A percentile compares a stretch with the other conserved stretches of the same genome.
These are phyloP conservation scores for Lathyrus oleraceus DNA, from an alignment of 306 rosid genomes.

Conservation along the genomic window DNA sequence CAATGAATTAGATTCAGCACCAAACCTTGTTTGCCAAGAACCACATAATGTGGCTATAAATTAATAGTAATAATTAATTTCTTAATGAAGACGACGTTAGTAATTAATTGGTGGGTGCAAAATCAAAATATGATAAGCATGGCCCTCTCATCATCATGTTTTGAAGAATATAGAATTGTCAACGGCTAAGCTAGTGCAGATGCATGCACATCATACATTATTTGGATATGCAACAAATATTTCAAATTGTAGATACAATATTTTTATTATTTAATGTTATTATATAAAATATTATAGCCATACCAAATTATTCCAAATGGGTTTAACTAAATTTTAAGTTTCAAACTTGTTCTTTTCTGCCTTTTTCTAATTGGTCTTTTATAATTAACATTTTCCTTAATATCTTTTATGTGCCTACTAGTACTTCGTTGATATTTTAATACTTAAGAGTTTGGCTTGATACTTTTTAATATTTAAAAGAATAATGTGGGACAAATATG, in stretches of 20 bases:
- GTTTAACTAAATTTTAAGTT: no score
- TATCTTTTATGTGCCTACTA: no score
- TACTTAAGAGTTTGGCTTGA: no score
- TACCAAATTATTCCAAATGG: not conserved
- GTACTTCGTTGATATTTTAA: no score
- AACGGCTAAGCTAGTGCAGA: conserved; percentile 37
- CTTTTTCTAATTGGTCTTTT: no score
- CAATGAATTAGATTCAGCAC: conserved; percentile 46
- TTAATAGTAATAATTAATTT: conserved; percentile 32
- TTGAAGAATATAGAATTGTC: conserved; percentile 31
- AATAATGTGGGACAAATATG: no score
- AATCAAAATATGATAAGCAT: conserved; percentile 10
- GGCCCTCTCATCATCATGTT: conserved; percentile 13
- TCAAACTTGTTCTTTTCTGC: no score
- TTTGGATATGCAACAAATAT: conserved; percentile 17
- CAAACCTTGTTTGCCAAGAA: conserved; percentile 30
- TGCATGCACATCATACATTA: conserved; percentile 41
- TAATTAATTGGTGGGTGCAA: conserved; percentile 31
- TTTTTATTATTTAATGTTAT: not conserved
- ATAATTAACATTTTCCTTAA: no score
- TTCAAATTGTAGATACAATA: conserved; percentile 28
- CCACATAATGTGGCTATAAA: conserved; percentile 42
- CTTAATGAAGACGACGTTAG: conserved; percentile 34
- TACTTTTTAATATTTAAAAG: no score
- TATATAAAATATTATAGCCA: not conserved